These are phyloP conservation scores for Tardiomyces digboiensis DNA, from an alignment of 1,139 yeast genomes.

Conservation along the genomic window DNA sequence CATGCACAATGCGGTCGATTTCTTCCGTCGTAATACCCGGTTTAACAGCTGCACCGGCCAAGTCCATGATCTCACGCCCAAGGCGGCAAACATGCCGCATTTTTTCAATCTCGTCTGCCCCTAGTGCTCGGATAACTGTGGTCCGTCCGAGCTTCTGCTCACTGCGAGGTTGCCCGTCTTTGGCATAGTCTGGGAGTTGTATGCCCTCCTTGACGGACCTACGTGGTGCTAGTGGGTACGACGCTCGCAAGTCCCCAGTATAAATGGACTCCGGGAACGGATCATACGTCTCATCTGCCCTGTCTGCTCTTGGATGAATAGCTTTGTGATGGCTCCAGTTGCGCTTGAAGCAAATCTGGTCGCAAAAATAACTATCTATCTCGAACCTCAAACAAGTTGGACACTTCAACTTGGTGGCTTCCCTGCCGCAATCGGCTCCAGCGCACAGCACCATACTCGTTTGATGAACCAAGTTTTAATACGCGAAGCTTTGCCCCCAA, in stretches of 20 bases:
- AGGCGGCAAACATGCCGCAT: constrained; percentile 63
- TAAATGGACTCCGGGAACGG: constrained; percentile 78
- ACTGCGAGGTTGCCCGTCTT: constrained; percentile 64
- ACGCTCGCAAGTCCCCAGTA: constrained; percentile 68
- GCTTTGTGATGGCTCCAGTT: constrained; percentile 56
- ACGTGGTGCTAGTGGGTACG: constrained; percentile 70
- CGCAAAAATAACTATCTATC: constrained; percentile 58
- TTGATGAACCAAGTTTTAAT: no score
- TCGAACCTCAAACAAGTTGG: constrained; percentile 83
- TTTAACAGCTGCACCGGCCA: constrained; percentile 69
- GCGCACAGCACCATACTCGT: constrained; percentile 40
- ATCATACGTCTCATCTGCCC: constrained; percentile 44
- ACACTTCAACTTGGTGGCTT: constrained; percentile 74
- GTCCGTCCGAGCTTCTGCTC: constrained; percentile 70
- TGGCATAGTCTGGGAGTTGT: constrained; percentile 77
- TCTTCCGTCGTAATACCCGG: constrained; percentile 96
- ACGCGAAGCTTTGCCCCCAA: no score
- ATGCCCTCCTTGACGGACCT: constrained; percentile 65
- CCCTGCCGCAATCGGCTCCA: constrained; percentile 78
- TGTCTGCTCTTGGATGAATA: constrained; percentile 30
- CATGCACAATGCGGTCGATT: constrained; percentile 76
- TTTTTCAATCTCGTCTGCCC: constrained; percentile 57
- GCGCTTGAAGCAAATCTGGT: constrained; percentile 75
- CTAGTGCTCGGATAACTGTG: constrained; percentile 53
- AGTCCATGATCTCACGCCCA: constrained; percentile 85